Percentiles rank a stretch among this genome's conserved stretches.
Evolutionary conservation across 139 green algal species (phyloP).

Genomic region (Deuterostichococcus epilithicus): DNA sequence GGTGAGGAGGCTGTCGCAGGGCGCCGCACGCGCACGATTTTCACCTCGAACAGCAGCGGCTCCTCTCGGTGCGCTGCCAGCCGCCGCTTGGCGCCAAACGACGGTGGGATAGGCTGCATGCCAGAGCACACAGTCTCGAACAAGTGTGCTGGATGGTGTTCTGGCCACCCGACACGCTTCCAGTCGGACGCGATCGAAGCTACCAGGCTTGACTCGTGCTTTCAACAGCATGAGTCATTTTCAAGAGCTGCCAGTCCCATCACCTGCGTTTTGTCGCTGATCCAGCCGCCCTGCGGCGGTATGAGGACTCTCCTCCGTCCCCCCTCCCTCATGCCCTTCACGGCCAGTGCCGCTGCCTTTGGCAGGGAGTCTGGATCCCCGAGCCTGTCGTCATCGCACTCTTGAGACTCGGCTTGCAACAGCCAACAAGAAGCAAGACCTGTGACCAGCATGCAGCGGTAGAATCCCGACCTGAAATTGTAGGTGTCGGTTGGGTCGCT

Average conservation of each 20-base stretch:
- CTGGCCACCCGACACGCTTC: too few relatives aligned
- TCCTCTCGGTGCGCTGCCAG: conserved; percentile 51
- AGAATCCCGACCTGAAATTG: conserved; percentile 39
- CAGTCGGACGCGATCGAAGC: too few relatives aligned
- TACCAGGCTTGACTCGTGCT: too few relatives aligned
- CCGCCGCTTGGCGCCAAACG: conserved; percentile 53
- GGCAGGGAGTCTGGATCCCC: conserved; percentile 44
- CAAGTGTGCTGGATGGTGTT: too few relatives aligned
- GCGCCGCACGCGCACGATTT: conserved; percentile 27
- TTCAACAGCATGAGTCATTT: too few relatives aligned
- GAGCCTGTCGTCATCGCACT: conserved; percentile 26
- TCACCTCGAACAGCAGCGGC: conserved; percentile 56
- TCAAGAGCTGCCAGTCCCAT: too few relatives aligned
- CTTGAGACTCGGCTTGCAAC: too few relatives aligned
- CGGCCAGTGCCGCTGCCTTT: conserved; percentile 32
- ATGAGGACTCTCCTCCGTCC: conserved; percentile 52
- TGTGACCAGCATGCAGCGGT: too few relatives aligned
- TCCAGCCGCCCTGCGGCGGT: conserved; percentile 51
- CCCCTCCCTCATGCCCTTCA: conserved; percentile 61
- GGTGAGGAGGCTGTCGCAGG: background rate
- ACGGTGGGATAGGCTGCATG: conserved; percentile 33
- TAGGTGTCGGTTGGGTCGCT: conserved; percentile 48
- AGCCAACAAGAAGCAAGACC: too few relatives aligned
- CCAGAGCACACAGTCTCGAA: background rate
- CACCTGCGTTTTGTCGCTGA: conserved; percentile 29